Percentiles rank a stretch among this genome's conserved stretches.
Conservation (phyloP, 805 yeast genomes). For the Yarrowia sp. region DNA sequence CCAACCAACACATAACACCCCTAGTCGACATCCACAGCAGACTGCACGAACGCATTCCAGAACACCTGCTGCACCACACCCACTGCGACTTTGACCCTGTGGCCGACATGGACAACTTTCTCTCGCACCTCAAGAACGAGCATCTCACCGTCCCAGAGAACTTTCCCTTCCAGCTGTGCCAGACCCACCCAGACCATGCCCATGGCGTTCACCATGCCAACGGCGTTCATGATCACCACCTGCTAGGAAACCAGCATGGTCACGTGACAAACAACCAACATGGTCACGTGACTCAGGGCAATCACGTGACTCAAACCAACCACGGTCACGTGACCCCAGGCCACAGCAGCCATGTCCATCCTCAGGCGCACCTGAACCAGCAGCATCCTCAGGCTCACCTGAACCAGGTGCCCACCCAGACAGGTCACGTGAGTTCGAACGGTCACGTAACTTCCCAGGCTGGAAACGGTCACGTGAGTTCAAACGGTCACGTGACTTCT, state of each 20-base stretch:
- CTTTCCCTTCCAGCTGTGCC: conserved; percentile 18
- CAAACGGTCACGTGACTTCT: too few species aligned
- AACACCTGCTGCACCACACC: conserved; percentile 2
- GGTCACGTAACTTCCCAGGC: too few species aligned
- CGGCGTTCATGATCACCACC: conserved; percentile 3
- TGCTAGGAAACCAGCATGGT: background rate
- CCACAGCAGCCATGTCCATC: background rate
- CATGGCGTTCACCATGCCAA: conserved; percentile 8
- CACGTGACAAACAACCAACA: background rate
- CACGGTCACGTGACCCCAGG: background rate
- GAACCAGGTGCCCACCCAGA: too few species aligned
- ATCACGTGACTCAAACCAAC: background rate
- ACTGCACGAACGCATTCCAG: conserved; percentile 10
- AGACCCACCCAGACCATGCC: conserved; percentile 17
- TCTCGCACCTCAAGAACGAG: conserved; percentile 12
- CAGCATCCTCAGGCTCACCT: too few species aligned
- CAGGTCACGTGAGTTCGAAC: too few species aligned
- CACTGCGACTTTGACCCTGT: conserved; percentile 14
- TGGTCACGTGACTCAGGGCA: background rate
- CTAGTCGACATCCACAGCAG: background rate
- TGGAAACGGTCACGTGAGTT: too few species aligned
- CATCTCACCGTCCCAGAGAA: conserved; percentile 4
- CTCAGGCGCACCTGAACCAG: background rate
- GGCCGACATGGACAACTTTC: conserved; percentile 15
- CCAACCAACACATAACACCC: background rate